Conservation (phyloP, 495 filamentous ascomycete genomes). For the Annulohypoxylon bovei region DNA sequence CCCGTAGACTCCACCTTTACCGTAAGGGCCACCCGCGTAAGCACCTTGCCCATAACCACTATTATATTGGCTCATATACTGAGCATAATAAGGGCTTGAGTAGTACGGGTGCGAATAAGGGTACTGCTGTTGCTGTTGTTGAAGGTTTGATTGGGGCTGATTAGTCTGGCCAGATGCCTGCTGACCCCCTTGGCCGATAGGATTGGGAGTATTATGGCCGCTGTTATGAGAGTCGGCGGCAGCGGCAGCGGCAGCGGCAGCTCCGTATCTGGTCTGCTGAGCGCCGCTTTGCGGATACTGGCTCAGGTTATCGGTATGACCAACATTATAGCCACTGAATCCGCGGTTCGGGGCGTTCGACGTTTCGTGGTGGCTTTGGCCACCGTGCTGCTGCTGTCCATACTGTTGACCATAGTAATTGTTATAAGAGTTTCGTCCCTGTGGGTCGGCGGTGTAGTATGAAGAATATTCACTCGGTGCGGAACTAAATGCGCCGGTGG, state of each 20-base stretch:
- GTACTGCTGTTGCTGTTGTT: constrained; percentile 74
- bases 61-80: constrained; percentile 79
- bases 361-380: constrained; percentile 76
- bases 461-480: constrained; percentile 83
- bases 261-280: constrained; percentile 70
- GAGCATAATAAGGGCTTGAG: constrained; percentile 73
- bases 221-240: constrained; percentile 78
- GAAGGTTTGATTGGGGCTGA: constrained; percentile 61
- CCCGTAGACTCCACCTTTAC: constrained; percentile 82
- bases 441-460: constrained; percentile 87
- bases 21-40: constrained; percentile 76
- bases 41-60: constrained; percentile 72
- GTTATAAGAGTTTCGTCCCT: constrained; percentile 76
- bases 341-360: constrained; percentile 71
- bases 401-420: constrained; percentile 81
- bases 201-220: constrained; percentile 89
- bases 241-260: constrained; percentile 73
- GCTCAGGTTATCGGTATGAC: constrained; percentile 75
- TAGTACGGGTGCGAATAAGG: constrained; percentile 91
- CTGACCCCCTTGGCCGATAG: constrained; percentile 73
- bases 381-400: constrained; percentile 65
- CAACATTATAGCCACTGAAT: constrained; percentile 79
- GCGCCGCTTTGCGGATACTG: constrained; percentile 78
- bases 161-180: constrained; percentile 55
- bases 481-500: constrained; percentile 72